phyloP scores from a whole-genome alignment of 2,329 filamentous ascomycete genomes.

The Paracoccidioides lutzii region DNA sequence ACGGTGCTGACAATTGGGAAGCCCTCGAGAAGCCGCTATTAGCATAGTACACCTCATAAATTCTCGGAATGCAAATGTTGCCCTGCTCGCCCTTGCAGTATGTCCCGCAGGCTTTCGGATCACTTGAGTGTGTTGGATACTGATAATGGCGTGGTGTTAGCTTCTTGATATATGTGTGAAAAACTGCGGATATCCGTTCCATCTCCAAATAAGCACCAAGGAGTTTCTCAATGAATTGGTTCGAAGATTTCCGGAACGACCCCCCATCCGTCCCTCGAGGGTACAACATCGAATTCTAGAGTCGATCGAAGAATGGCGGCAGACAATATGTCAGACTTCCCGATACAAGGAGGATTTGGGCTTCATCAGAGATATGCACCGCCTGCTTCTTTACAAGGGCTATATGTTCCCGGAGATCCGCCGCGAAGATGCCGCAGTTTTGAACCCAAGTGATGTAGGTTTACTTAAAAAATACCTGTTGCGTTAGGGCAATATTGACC shows the following conservation, averaged over 20 bases:
- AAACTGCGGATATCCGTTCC: conserved; percentile 98
- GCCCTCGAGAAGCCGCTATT: conserved; percentile 82
- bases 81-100: conserved; percentile 69
- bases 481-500: conserved; percentile 16
- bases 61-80: conserved; percentile 91
- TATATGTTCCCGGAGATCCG: conserved; percentile 90
- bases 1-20: conserved; percentile 22
- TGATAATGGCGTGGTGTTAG: conserved; percentile 23
- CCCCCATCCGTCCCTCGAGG: conserved; percentile 69
- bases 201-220: conserved; percentile 96
- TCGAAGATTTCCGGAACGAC: conserved; percentile 84
- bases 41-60: conserved; percentile 92
- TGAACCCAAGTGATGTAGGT: conserved; percentile 92
- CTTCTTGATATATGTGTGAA: conserved; percentile 98
- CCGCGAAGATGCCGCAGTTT: conserved; percentile 83
- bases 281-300: conserved; percentile 90
- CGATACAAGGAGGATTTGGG: conserved; percentile 94
- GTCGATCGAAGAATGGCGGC: conserved; percentile 94
- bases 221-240: conserved; percentile 98
- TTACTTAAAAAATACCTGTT: conserved; percentile 3
- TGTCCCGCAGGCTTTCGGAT: conserved; percentile 16
- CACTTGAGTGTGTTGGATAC: conserved; percentile 4
- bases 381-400: conserved; percentile 88
- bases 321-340: conserved; percentile 96
- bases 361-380: conserved; percentile 95